A percentile compares a stretch with the other conserved stretches of the same genome.
Conservation (phyloP, 306 rosid species). For the Dryas alaskensis region DNA sequence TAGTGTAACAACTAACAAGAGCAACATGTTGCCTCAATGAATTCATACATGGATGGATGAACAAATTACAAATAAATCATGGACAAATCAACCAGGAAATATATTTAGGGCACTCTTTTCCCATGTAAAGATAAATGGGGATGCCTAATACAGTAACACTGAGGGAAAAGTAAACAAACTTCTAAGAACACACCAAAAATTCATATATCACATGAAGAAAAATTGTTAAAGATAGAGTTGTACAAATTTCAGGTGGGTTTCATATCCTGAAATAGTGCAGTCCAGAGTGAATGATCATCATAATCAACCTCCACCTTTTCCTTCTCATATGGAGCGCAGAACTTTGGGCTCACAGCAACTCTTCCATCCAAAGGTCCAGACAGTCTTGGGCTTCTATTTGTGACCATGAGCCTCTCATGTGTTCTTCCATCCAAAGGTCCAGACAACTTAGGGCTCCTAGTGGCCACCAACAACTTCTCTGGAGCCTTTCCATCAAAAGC, state of each 20-base stretch:
- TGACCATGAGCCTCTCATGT: conserved; percentile 22
- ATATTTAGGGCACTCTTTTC: neutral
- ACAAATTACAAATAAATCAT: neutral
- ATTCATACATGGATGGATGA: neutral
- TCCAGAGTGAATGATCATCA: conserved; percentile 72
- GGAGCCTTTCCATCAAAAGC: conserved; percentile 31
- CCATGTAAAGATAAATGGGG: neutral
- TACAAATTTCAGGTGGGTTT: conserved; percentile 58
- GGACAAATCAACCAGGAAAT: neutral
- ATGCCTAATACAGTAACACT: neutral
- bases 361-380: conserved; percentile 42
- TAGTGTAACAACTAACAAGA: too few species aligned
- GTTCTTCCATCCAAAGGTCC: conserved; percentile 43
- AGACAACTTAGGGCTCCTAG: conserved; percentile 51
- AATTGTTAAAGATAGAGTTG: neutral
- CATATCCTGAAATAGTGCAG: conserved; percentile 75
- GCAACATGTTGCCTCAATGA: neutral
- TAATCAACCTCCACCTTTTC: conserved; percentile 44
- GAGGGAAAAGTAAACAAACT: neutral
- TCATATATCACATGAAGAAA: neutral
- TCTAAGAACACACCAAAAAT: neutral
- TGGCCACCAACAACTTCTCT: conserved; percentile 24
- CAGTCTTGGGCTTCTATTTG: conserved; percentile 31
- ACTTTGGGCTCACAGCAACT: conserved; percentile 41
- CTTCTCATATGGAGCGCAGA: conserved; percentile 37